phyloP scores from a whole-genome alignment of 176 grass and related monocot genomes.

The Otatea glauca region DNA sequence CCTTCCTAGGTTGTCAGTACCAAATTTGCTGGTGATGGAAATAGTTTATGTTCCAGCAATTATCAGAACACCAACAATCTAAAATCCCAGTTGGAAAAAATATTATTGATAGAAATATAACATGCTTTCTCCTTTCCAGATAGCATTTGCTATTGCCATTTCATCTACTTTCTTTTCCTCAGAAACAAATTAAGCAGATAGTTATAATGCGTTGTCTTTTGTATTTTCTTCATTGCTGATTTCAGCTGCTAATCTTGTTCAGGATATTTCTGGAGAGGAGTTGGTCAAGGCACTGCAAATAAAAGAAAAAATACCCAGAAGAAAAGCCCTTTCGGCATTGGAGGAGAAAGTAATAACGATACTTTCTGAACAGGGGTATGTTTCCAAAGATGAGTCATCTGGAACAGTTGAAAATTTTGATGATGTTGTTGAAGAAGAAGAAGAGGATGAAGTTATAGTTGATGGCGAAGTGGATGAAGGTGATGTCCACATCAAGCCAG shows the following conservation, averaged over 20 bases:
- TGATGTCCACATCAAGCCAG: conserved; percentile 93
- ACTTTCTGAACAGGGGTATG: conserved; percentile 88
- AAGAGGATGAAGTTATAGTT: conserved; percentile 82
- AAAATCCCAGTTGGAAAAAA: conserved; percentile 16
- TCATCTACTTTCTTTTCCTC: not conserved
- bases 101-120: not conserved
- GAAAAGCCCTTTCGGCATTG: conserved; percentile 80
- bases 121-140: conserved; percentile 13
- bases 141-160: conserved; percentile 26
- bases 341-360: conserved; percentile 90
- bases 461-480: conserved; percentile 99
- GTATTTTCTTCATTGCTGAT: conserved; percentile 19
- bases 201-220: conserved; percentile 16
- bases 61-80: not conserved
- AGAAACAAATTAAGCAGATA: not conserved
- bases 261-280: conserved; percentile 93
- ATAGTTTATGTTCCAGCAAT: conserved; percentile 18
- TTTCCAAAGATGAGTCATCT: conserved; percentile 65
- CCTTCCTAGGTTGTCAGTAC: conserved; percentile 15
- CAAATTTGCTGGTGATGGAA: conserved; percentile 1
- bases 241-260: conserved; percentile 46
- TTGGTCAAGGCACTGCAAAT: conserved; percentile 96
- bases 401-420: conserved; percentile 56
- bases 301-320: conserved; percentile 88
- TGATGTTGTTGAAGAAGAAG: conserved; percentile 69